Conservation (phyloP, 2,329 filamentous ascomycete species). For the Colletotrichum liaoningense region DNA sequence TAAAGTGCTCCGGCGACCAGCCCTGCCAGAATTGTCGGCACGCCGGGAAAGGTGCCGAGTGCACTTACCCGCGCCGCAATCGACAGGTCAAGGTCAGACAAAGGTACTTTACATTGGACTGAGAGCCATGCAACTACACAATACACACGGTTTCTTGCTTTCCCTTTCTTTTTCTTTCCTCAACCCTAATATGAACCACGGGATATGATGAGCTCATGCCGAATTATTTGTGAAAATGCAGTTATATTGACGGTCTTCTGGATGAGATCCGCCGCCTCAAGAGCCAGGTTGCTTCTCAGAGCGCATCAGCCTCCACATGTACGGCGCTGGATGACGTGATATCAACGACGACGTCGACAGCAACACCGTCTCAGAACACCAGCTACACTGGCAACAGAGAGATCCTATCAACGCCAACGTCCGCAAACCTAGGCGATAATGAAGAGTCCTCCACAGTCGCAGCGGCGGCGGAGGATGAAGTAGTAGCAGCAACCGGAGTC, state of each 20-base stretch:
- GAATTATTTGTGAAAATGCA: slow-evolving; percentile 7
- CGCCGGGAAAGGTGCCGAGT: slow-evolving; percentile 44
- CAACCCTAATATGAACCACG: neutral
- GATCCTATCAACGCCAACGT: neutral
- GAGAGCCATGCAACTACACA: neutral
- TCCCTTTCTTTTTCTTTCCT: neutral
- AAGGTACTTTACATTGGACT: slow-evolving; percentile 38
- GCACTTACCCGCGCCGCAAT: slow-evolving; percentile 47
- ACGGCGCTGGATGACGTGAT: neutral
- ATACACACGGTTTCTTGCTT: neutral
- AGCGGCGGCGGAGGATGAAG: too few relatives aligned
- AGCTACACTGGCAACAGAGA: slow-evolving; percentile 3
- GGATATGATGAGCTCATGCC: neutral
- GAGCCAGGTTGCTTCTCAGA: slow-evolving; percentile 18
- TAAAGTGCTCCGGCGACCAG: slow-evolving; percentile 48
- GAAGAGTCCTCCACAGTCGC: neutral
- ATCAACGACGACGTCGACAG: neutral
- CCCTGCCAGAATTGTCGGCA: slow-evolving; percentile 47
- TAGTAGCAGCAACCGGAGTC: too few relatives aligned
- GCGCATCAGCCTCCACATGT: neutral
- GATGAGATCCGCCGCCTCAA: slow-evolving; percentile 48
- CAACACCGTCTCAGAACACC: neutral
- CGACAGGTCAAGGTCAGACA: slow-evolving; percentile 48
- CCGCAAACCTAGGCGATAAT: slow-evolving; percentile 2
- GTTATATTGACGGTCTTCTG: slow-evolving; percentile 48